A percentile compares a stretch with the other conserved stretches of the same genome.
Evolutionary conservation across 1,284 basidiomycete genomes (phyloP).

Genomic region (Ceratobasidium sp.): DNA sequence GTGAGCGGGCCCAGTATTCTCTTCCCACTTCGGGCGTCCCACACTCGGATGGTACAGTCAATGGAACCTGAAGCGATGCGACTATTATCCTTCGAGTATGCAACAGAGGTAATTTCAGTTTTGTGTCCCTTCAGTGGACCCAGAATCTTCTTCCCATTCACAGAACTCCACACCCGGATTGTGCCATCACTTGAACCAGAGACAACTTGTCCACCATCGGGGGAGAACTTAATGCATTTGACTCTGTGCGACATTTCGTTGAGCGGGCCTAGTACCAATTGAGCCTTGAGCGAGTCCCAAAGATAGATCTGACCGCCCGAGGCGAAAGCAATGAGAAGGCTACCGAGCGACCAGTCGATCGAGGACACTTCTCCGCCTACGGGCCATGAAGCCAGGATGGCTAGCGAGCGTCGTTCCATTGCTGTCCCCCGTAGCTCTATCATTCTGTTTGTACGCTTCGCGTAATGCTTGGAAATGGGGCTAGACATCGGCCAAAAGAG

Average conservation of each 20-base stretch:
- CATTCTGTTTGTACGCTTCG: too few relatives aligned
- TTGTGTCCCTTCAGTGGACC: neutral
- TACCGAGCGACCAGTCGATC: too few relatives aligned
- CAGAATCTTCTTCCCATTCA: neutral
- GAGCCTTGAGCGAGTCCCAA: too few relatives aligned
- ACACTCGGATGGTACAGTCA: conserved; percentile 21
- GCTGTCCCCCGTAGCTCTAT: too few relatives aligned
- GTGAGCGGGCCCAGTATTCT: neutral
- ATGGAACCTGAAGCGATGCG: conserved; percentile 13
- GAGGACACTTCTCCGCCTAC: too few relatives aligned
- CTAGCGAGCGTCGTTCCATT: too few relatives aligned
- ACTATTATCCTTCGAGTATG: conserved; percentile 4
- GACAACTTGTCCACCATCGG: neutral
- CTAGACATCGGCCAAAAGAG: neutral
- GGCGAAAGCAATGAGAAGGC: too few relatives aligned
- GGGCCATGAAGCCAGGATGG: too few relatives aligned
- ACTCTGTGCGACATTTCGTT: too few relatives aligned
- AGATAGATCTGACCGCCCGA: too few relatives aligned
- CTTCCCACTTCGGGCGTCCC: conserved; percentile 10
- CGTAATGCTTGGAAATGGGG: neutral
- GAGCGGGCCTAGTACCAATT: too few relatives aligned
- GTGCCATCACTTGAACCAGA: conserved; percentile 3
- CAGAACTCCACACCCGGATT: neutral
- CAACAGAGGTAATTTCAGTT: neutral
- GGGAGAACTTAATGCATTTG: neutral